Evolutionary conservation across 139 green algal species (phyloP).

Genomic region (Marvania coccoides): DNA sequence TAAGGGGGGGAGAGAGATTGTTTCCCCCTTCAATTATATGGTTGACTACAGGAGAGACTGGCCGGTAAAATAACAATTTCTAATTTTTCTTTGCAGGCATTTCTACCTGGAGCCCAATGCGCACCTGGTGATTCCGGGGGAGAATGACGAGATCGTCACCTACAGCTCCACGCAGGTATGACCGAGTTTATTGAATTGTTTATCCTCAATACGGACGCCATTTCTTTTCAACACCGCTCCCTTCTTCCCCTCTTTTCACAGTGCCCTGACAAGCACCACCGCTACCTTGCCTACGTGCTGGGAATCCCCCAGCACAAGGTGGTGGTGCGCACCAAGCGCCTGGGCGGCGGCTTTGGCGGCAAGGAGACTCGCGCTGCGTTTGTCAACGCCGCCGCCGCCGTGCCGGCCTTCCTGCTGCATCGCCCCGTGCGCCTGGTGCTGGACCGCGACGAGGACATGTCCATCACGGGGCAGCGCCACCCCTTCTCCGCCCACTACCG

Average conservation of each 20-base stretch:
- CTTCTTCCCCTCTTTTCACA: conserved; percentile 31
- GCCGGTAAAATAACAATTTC: too few species aligned
- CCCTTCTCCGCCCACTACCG: conserved; percentile 76
- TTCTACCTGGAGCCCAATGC: conserved; percentile 95
- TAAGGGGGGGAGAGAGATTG: not conserved
- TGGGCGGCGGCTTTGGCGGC: conserved; percentile 94
- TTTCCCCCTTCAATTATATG: too few species aligned
- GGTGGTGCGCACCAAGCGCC: conserved; percentile 78
- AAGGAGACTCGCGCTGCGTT: conserved; percentile 88
- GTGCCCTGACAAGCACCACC: conserved; percentile 78
- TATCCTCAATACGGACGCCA: not conserved
- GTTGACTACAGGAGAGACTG: too few species aligned
- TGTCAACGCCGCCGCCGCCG: conserved; percentile 57
- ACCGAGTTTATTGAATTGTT: not conserved
- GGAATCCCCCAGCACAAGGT: conserved; percentile 83
- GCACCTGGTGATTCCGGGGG: conserved; percentile 67
- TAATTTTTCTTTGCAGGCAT: too few species aligned
- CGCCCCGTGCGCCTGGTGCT: conserved; percentile 68
- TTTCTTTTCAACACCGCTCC: not conserved
- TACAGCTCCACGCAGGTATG: conserved; percentile 71
- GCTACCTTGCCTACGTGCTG: conserved; percentile 58
- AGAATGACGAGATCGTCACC: conserved; percentile 75
- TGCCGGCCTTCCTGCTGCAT: conserved; percentile 68
- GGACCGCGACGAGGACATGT: conserved; percentile 92
- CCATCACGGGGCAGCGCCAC: conserved; percentile 80